Evolutionary conservation across 768 basidiomycete species (phyloP).

Genomic region (Pleurotus sapidus): DNA sequence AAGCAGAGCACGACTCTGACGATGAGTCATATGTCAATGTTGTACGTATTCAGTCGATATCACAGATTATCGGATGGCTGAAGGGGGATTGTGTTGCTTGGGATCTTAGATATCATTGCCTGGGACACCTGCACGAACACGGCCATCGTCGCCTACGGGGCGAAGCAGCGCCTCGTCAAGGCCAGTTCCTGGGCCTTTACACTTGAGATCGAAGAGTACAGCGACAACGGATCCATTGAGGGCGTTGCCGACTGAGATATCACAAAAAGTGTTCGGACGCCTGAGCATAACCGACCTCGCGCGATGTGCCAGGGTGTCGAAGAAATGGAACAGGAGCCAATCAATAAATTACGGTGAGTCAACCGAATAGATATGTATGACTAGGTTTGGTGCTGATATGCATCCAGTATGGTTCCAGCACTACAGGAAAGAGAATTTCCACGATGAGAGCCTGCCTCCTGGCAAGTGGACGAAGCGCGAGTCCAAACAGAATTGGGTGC

Average conservation of each 20-base stretch:
- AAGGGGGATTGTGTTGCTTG: conserved; percentile 8
- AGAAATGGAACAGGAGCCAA: conserved; percentile 87
- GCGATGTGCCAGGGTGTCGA: conserved; percentile 75
- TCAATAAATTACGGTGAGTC: conserved; percentile 83
- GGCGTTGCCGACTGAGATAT: conserved; percentile 75
- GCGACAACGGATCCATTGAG: conserved; percentile 59
- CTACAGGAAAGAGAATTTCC: conserved; percentile 84
- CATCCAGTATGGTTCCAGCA: conserved; percentile 89
- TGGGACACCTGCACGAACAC: conserved; percentile 64
- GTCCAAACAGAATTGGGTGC: conserved; percentile 90
- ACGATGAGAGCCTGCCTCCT: conserved; percentile 71
- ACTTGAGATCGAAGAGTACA: conserved; percentile 24
- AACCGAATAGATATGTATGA: neutral
- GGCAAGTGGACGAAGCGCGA: conserved; percentile 93
- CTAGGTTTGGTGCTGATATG: neutral
- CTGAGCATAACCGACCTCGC: conserved; percentile 68
- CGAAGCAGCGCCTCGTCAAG: conserved; percentile 40
- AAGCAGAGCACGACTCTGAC: conserved; percentile 54
- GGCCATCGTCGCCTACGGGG: conserved; percentile 35
- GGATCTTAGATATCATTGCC: conserved; percentile 57
- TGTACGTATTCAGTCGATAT: conserved; percentile 36
- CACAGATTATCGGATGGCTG: neutral
- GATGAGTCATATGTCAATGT: conserved; percentile 71
- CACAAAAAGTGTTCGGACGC: conserved; percentile 70
- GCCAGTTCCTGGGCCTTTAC: conserved; percentile 46